Evolutionary conservation across 257 asterid species (phyloP).

Genomic region (Penstemon barbatus): DNA sequence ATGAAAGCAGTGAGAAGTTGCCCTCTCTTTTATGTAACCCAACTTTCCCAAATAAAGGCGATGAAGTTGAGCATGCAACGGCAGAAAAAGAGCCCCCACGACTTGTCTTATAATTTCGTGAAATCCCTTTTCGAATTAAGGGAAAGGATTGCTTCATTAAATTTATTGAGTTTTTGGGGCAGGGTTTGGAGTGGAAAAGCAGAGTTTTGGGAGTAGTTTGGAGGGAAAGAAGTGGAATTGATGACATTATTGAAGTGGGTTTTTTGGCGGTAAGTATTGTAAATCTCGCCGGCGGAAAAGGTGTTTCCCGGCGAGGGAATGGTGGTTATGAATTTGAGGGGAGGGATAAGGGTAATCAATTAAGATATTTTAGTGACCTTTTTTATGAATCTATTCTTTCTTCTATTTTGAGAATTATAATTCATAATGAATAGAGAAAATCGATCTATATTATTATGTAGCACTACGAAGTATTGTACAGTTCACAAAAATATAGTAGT

Average conservation of each 20-base stretch:
- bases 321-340: slow-evolving; percentile 28
- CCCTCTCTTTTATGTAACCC: slow-evolving; percentile 87
- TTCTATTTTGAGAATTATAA: no score
- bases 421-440: no score
- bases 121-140: slow-evolving; percentile 23
- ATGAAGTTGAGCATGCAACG: slow-evolving; percentile 69
- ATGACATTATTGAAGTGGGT: slow-evolving; percentile 35
- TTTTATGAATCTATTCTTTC: no score
- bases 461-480: no score
- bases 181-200: slow-evolving; percentile 22
- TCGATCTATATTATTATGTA: no score
- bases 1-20: slow-evolving; percentile 65
- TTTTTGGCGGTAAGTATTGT: not conserved
- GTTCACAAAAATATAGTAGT: no score
- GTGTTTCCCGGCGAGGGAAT: slow-evolving; percentile 45
- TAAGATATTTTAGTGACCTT: no score
- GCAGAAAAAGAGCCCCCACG: slow-evolving; percentile 38
- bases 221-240: slow-evolving; percentile 33
- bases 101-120: slow-evolving; percentile 22
- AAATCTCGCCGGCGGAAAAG: slow-evolving; percentile 34
- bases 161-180: slow-evolving; percentile 17
- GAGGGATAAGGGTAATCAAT: not conserved
- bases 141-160: slow-evolving; percentile 24
- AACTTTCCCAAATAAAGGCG: slow-evolving; percentile 76
- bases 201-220: slow-evolving; percentile 31